phyloP scores from a whole-genome alignment of 306 rosid genomes.

The Herpetospermum pedunculosum region DNA sequence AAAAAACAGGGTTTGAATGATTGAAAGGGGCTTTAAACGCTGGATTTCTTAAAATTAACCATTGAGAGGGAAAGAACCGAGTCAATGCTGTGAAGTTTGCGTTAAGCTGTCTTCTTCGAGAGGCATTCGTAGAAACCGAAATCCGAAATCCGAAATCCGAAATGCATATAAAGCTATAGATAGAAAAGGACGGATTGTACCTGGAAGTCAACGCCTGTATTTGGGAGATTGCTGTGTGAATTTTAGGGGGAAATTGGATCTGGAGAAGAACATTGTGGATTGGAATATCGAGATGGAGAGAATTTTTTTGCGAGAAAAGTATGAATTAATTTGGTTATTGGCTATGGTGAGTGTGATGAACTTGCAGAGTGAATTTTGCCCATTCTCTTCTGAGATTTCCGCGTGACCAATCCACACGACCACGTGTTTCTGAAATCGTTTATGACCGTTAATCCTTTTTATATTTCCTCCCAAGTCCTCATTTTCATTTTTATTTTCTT shows the following conservation, averaged over 20 bases:
- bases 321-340: background rate
- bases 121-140: background rate
- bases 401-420: background rate
- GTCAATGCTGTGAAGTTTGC: background rate
- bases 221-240: background rate
- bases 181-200: background rate
- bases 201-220: background rate
- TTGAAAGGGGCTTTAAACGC: background rate
- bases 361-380: background rate
- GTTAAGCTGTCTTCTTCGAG: background rate
- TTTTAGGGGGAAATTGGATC: background rate
- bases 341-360: background rate
- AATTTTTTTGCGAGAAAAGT: background rate
- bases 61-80: background rate
- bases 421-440: background rate
- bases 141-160: background rate
- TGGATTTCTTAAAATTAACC: background rate
- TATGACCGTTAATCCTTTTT: background rate
- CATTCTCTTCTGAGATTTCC: background rate
- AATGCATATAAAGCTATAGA: conserved; percentile 1
- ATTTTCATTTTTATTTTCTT: no score
- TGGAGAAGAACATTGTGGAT: background rate
- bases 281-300: background rate
- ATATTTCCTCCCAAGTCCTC: background rate
- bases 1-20: background rate